These are phyloP conservation scores for Kurtzmaniella quercitrusa DNA, from an alignment of 1,139 yeast genomes.

Conservation along the genomic window DNA sequence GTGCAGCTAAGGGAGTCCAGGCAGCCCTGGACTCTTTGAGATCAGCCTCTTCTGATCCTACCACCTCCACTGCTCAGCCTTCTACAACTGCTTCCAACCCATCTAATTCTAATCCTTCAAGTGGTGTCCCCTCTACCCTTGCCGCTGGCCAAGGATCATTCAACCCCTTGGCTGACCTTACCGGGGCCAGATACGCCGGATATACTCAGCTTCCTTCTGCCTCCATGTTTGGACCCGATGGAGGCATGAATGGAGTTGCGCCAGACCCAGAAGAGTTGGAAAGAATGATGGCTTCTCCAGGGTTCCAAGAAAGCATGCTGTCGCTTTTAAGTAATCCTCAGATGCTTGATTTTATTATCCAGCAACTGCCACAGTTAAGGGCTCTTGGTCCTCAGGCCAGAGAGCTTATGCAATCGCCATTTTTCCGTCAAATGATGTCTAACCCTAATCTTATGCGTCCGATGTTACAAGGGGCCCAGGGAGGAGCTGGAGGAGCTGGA, in stretches of 20 bases:
- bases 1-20: slow-evolving; percentile 32
- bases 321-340: slow-evolving; percentile 75
- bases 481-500: slow-evolving; percentile 17
- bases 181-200: slow-evolving; percentile 96
- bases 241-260: slow-evolving; percentile 67
- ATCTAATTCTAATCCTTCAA: slow-evolving; percentile 7
- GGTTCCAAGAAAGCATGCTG: slow-evolving; percentile 76
- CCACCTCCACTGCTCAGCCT: slow-evolving; percentile 10
- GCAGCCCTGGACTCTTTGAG: slow-evolving; percentile 18
- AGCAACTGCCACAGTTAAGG: slow-evolving; percentile 78
- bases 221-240: slow-evolving; percentile 91
- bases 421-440: slow-evolving; percentile 77
- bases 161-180: slow-evolving; percentile 85
- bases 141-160: slow-evolving; percentile 88
- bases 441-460: slow-evolving; percentile 84
- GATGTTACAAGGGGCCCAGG: slow-evolving; percentile 69
- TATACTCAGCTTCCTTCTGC: slow-evolving; percentile 83
- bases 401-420: slow-evolving; percentile 78
- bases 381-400: slow-evolving; percentile 89
- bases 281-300: slow-evolving; percentile 75
- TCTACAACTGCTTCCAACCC: slow-evolving; percentile 8
- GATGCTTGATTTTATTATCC: slow-evolving; percentile 78
- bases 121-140: slow-evolving; percentile 62
- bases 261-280: slow-evolving; percentile 75
- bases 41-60: slow-evolving; percentile 15